These are phyloP conservation scores for Agroathelia rolfsii DNA, from an alignment of 1,284 basidiomycete species.

Conservation along the genomic window DNA sequence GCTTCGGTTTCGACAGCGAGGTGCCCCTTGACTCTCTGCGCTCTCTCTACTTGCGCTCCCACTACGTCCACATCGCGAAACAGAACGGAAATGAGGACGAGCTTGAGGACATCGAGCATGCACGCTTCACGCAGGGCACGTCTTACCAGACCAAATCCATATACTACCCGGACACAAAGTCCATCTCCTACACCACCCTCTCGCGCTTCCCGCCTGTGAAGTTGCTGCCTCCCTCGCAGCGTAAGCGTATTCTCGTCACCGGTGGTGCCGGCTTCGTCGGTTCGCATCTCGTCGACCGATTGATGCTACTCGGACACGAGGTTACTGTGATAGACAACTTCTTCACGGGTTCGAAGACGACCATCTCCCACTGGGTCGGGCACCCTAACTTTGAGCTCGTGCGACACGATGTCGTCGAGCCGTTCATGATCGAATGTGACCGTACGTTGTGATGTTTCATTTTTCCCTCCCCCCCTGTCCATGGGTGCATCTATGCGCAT, in stretches of 20 bases:
- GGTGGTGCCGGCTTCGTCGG: conserved; percentile 98
- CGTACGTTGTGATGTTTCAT: too few relatives aligned
- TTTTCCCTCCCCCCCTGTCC: too few relatives aligned
- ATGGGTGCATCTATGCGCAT: too few relatives aligned
- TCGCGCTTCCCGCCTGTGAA: conserved; percentile 87
- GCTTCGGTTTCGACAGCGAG: conserved; percentile 83
- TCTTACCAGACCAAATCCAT: conserved; percentile 77
- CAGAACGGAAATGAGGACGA: conserved; percentile 27
- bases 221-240: conserved; percentile 64
- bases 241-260: conserved; percentile 89
- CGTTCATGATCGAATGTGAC: conserved; percentile 96
- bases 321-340: conserved; percentile 98
- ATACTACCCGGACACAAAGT: conserved; percentile 65
- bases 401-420: conserved; percentile 92
- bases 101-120: conserved; percentile 33
- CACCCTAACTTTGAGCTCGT: conserved; percentile 99
- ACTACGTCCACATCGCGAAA: conserved; percentile 49
- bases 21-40: conserved; percentile 73
- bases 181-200: conserved; percentile 87
- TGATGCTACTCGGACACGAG: conserved; percentile 97
- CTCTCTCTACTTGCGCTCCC: conserved; percentile 77
- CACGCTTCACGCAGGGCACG: conserved; percentile 42
- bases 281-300: conserved; percentile 91
- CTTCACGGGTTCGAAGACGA: conserved; percentile 94
- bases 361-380: conserved; percentile 89